Base-by-base conservation (phyloP, 768 basidiomycete species). In the Krasilnikovozyma curviuscula region DNA sequence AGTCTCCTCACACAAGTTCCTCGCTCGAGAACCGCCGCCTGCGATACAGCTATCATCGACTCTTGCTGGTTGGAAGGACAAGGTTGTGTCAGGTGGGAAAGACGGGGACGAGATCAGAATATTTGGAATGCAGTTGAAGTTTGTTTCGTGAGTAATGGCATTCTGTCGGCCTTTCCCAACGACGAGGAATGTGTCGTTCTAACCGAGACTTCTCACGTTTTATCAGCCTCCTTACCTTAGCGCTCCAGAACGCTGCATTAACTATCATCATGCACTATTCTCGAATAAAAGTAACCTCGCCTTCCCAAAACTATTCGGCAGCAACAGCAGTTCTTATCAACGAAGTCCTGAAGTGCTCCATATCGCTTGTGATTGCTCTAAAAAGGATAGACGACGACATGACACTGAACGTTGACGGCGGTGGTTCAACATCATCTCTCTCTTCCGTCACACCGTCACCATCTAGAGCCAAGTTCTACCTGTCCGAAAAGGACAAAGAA, bases 211-310 rank as follows among this genome's bases (percentile, higher is more conserved):
- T 13, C 27, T 28, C 21, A 19, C 2, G 18, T 19, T n/a, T n/a
- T 14, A 16, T 16, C 42, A 66, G 65, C 8, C 58, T 66, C 30
- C 45, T 65, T 40, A 65, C 65, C 0, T 72, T 88, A 62, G 84
- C 84, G 42, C 73, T 86, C 3, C 50, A 97, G 68, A 95, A 95
- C 67, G 85, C 85, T 19, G 68, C 77, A 48, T 63, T 97, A 48
- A 82, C 85, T 29, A 75, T 97, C 63, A 80, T 95, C 63, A 89
- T 97, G 83, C 88, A 93, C 69, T 83, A 91, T 66, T 93, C 91
- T 32, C 77, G 88, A 54, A 78, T 83, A 44, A 79, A 81, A n/a
- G 45, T 45, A 9, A 74, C 77, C 16, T 70, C 82, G 2, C 74
- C 81, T 0, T 76, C 78, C 46, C 71, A 73, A 46, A 71, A 78